Conservation (phyloP, 352 stramenopile species). For the Pythium aquatile region DNA sequence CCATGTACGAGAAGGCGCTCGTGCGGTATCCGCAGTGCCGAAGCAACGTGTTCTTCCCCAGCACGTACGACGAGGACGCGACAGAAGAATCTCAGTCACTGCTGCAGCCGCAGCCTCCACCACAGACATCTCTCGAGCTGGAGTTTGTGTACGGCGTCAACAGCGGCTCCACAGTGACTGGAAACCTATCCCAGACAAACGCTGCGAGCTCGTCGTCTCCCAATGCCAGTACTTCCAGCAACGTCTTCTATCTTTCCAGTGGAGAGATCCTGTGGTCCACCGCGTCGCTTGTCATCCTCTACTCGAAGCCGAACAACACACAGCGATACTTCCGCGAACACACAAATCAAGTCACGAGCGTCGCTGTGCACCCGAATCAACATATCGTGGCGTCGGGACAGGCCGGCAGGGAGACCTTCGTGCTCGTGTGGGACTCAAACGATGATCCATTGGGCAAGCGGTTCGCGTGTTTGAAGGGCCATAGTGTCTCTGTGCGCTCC, state of each 20-base stretch:
- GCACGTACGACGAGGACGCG: slow-evolving; percentile 40
- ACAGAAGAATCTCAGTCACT: neutral
- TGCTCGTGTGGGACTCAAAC: slow-evolving; percentile 71
- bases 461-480: slow-evolving; percentile 50
- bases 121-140: slow-evolving; percentile 44
- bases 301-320: slow-evolving; percentile 45
- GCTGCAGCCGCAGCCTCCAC: slow-evolving; percentile 22
- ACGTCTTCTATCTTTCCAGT: slow-evolving; percentile 50
- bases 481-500: slow-evolving; percentile 50
- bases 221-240: slow-evolving; percentile 43
- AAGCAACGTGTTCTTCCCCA: slow-evolving; percentile 66
- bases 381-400: slow-evolving; percentile 63
- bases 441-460: slow-evolving; percentile 55
- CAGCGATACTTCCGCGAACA: slow-evolving; percentile 66
- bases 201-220: slow-evolving; percentile 9
- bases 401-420: slow-evolving; percentile 46
- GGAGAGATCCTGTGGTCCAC: slow-evolving; percentile 70
- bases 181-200: slow-evolving; percentile 24
- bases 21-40: slow-evolving; percentile 64
- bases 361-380: slow-evolving; percentile 58
- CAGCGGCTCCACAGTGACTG: slow-evolving; percentile 28
- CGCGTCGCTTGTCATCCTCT: slow-evolving; percentile 55
- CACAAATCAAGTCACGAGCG: slow-evolving; percentile 53
- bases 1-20: slow-evolving; percentile 61
- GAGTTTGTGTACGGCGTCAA: slow-evolving; percentile 65